Percentiles rank a stretch among this genome's conserved stretches.
These are phyloP conservation scores for Furcasterigmium furcatum DNA, from an alignment of 2,329 filamentous ascomycete species.

Conservation along the genomic window DNA sequence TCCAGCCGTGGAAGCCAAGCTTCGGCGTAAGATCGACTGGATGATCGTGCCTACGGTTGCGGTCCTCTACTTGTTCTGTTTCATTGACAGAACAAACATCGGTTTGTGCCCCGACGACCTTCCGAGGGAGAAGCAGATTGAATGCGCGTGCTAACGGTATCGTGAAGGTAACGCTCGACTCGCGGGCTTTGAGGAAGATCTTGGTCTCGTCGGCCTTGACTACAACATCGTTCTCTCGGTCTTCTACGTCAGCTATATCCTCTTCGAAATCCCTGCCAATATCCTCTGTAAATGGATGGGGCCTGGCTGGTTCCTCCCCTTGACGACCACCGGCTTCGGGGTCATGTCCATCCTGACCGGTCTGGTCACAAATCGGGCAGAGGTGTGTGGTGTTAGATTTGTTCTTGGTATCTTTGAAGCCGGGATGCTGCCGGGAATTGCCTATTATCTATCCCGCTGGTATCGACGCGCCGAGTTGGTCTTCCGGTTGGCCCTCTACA, in stretches of 20 bases:
- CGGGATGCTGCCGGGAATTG: slow-evolving; percentile 28
- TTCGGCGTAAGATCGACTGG: slow-evolving; percentile 37
- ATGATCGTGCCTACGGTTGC: slow-evolving; percentile 36
- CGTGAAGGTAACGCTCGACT: slow-evolving; percentile 40
- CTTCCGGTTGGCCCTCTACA: slow-evolving; percentile 39
- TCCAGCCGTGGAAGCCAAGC: slow-evolving; percentile 30
- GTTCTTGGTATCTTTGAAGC: slow-evolving; percentile 36
- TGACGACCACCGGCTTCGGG: slow-evolving; percentile 36
- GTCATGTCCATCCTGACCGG: slow-evolving; percentile 33
- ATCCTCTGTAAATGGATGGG: slow-evolving; percentile 38
- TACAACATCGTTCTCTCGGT: slow-evolving; percentile 41
- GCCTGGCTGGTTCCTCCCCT: slow-evolving; percentile 31
- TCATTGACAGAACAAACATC: slow-evolving; percentile 42
- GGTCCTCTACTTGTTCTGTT: slow-evolving; percentile 37
- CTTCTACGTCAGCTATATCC: slow-evolving; percentile 29
- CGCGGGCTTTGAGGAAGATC: slow-evolving; percentile 36
- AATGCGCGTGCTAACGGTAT: too few species aligned
- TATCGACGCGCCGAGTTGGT: slow-evolving; percentile 47
- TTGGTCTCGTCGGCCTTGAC: slow-evolving; percentile 34
- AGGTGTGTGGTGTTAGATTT: slow-evolving; percentile 29
- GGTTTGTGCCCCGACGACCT: slow-evolving; percentile 20
- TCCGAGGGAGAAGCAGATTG: too few species aligned
- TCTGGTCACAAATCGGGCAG: slow-evolving; percentile 26
- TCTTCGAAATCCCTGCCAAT: slow-evolving; percentile 42
- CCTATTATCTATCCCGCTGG: slow-evolving; percentile 44